Percentiles rank a stretch among this genome's conserved stretches.
Evolutionary conservation across 768 basidiomycete species (phyloP).

Genomic region (Epithele typhae): DNA sequence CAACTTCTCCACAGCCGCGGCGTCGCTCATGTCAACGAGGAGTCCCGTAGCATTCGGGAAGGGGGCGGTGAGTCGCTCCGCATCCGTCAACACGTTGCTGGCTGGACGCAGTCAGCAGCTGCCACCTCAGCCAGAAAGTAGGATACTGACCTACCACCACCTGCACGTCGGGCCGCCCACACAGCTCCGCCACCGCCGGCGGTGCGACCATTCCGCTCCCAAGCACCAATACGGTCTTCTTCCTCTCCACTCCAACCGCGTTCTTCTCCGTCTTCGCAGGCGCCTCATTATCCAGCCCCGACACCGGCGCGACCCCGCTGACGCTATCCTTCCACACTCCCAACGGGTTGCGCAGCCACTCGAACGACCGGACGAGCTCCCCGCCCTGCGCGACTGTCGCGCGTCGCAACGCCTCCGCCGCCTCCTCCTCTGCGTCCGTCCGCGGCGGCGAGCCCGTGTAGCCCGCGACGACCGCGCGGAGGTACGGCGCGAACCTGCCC

Average conservation of each 20-base stretch:
- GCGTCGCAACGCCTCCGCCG: conserved; percentile 44
- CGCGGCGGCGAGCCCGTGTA: conserved; percentile 23
- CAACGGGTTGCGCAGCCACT: conserved; percentile 56
- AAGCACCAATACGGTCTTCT: conserved; percentile 72
- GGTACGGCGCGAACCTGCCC: conserved; percentile 57
- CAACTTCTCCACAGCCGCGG: conserved; percentile 41
- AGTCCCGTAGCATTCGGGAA: conserved; percentile 51
- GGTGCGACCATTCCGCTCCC: conserved; percentile 97
- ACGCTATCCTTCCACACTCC: conserved; percentile 33
- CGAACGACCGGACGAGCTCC: conserved; percentile 44
- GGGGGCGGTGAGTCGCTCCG: conserved; percentile 40
- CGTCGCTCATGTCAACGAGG: conserved; percentile 56
- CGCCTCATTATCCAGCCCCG: neutral
- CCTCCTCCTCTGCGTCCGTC: conserved; percentile 24
- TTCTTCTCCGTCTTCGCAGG: too few species aligned
- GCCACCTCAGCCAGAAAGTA: neutral
- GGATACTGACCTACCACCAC: conserved; percentile 68
- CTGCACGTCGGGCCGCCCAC: conserved; percentile 55
- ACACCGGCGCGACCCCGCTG: neutral
- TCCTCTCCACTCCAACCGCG: conserved; percentile 21
- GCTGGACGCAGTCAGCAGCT: conserved; percentile 39
- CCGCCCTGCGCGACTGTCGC: conserved; percentile 72
- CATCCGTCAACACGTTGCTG: conserved; percentile 65
- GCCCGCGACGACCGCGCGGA: conserved; percentile 48
- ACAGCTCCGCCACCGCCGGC: conserved; percentile 77